Evolutionary conservation across 768 basidiomycete genomes (phyloP).

Genomic region (Russula brevipes): DNA sequence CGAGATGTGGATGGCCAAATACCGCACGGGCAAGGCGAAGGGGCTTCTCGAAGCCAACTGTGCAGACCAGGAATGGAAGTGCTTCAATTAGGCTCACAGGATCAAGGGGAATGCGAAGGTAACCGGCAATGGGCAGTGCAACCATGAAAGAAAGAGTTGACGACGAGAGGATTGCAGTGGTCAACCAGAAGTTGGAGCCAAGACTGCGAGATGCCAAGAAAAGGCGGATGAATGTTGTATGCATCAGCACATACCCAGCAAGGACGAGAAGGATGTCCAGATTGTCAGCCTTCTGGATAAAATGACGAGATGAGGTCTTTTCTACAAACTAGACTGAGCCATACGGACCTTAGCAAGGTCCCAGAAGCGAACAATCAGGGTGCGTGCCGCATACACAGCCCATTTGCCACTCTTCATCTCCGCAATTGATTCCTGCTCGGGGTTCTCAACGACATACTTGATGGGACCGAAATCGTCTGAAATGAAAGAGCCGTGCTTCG

Average conservation of each 20-base stretch:
- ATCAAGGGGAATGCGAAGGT: slow-evolving; percentile 82
- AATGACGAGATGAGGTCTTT: neutral
- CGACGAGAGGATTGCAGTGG: slow-evolving; percentile 72
- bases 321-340: neutral
- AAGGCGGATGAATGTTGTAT: slow-evolving; percentile 87
- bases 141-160: slow-evolving; percentile 80
- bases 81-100: slow-evolving; percentile 92
- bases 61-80: slow-evolving; percentile 95
- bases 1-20: slow-evolving; percentile 68
- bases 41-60: slow-evolving; percentile 97
- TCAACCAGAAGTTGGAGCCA: slow-evolving; percentile 69
- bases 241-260: slow-evolving; percentile 93
- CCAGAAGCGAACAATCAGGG: slow-evolving; percentile 78
- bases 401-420: slow-evolving; percentile 80
- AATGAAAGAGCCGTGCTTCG: slow-evolving; percentile 30
- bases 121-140: slow-evolving; percentile 69
- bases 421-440: slow-evolving; percentile 48
- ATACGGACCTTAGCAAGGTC: slow-evolving; percentile 66
- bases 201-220: slow-evolving; percentile 84
- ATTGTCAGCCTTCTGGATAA: slow-evolving; percentile 78
- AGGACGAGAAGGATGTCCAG: slow-evolving; percentile 94
- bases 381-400: slow-evolving; percentile 81
- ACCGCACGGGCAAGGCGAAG: slow-evolving; percentile 86
- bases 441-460: slow-evolving; percentile 48
- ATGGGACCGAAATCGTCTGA: slow-evolving; percentile 38